Base-by-base conservation (phyloP, 768 basidiomycete genomes). In the Rossbeevera mucosa region DNA sequence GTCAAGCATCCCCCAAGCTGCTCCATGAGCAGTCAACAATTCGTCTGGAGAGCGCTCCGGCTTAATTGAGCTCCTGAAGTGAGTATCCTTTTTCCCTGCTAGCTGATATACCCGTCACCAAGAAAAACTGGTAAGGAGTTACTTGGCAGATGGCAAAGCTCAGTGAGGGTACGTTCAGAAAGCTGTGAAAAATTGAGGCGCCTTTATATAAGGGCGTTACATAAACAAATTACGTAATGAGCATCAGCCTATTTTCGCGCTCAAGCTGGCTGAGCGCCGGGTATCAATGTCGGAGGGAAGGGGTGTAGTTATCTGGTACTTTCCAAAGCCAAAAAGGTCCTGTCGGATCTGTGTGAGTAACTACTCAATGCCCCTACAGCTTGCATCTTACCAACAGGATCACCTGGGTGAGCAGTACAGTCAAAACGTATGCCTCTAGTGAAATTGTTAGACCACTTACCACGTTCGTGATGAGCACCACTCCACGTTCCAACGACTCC, bases 261-360 rank as follows among this genome's bases (percentile, higher is more conserved):
- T 40, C 38, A 18, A 21, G 20, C 9, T 30, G 12, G n/a, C 59
- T 44, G 53, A 29, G 20, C 3, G 20, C 38, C 24, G 7, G 42
- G 33, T 13, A 56, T 29, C 25, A 59, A 43, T 45, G 51, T 45
- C 71, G 71, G 25, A 76, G 59, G 45, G 72, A 61, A 6, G 64
- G 60, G 13, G 71, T 62, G 59, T 65, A 62, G 47, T 72, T 63
- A 9, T 75, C 72, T 16, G 67, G 68, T 42, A 79, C 78, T 65
- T 84, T 85, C 77, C 81, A 85, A 58, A 87, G 72, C 85, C 84
- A 87, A 62, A 86, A 87, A 2, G 86, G 85, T 40, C 85, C 85
- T 86, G 57, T 44, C 38, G 16, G 21, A 28, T 11, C 26, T 36
- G 28, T 11, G 18, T 56, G 14, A 40, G 44, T 7, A 53, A 42